Evolutionary conservation across 192 early-diverging fungal species (phyloP), one percentile per base, ranked within the genome.

Genomic region (Chytriomyces sp.): DNA sequence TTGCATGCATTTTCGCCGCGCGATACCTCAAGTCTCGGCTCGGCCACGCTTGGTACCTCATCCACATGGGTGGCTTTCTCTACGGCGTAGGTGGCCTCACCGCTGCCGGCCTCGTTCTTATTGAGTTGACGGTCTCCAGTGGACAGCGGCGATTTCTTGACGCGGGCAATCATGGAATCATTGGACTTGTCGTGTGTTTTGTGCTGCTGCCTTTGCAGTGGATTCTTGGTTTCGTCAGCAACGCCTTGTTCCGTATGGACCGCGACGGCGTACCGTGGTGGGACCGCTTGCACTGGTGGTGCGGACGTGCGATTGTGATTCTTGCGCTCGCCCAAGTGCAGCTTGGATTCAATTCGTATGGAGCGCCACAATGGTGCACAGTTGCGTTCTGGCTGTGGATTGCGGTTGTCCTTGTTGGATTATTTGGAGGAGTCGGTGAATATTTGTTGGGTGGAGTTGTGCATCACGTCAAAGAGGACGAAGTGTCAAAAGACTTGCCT

Each of bases 211-310:
- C 72, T 3, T n/a, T 74, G 17, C 80, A 82, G 38, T 32, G 71
- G 1, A 58, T 66, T 22, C 73, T 80, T 31, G 80, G 80, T 5
- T 62, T 80, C 32, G 73, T 78, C 3, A 19, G 37, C 17, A 70
- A 82, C 62, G 26, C 52, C 19, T 12, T 78, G 59, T 82, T 59
- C 32, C n/a, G 14, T 3, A n/a, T 58, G 31, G 75, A 76, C 4
- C 19, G 80, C 25, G 64, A 41, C 4, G n/a, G 14, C 37, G 54
- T 77, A 25, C 80, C 80, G 33, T 76, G 71, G 72, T 76, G 72
- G 76, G 80, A 82, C 52, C 30, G 66, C 31, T 28, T 74, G 40
- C 80, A 81, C 66, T 81, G 80, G 80, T 79, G 66, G 75, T 26
- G 44, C 17, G 77, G 77, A 49, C 41, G 64, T 7, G n/a, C 41